phyloP scores from a whole-genome alignment of 805 yeast genomes.

The Yarrowia osloensis region DNA sequence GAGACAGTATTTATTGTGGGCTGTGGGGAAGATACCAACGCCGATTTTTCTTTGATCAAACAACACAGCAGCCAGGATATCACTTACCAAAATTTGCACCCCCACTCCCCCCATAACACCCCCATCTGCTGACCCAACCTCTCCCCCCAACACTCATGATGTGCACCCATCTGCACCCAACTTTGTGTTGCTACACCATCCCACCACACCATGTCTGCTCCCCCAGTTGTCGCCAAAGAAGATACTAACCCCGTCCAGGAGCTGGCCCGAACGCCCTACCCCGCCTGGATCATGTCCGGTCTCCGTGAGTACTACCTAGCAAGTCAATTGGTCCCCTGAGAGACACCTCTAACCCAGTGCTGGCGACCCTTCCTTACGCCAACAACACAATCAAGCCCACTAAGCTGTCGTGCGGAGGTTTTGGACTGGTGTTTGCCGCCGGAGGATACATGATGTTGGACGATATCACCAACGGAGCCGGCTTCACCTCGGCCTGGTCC shows the following conservation, averaged over 20 bases:
- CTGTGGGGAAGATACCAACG: too few relatives aligned
- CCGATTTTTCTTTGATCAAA: too few relatives aligned
- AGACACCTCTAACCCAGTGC: not conserved
- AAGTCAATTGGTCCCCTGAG: too few relatives aligned
- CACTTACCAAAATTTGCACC: not conserved
- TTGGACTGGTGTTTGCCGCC: slow-evolving; percentile 38
- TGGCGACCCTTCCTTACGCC: slow-evolving; percentile 14
- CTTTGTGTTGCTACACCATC: not conserved
- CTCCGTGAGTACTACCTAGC: slow-evolving; percentile 21
- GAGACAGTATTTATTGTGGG: not conserved
- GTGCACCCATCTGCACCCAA: not conserved
- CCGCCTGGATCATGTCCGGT: slow-evolving; percentile 31
- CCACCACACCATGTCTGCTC: not conserved
- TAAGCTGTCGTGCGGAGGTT: slow-evolving; percentile 33
- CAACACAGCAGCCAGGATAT: not conserved
- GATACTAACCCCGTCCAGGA: slow-evolving; percentile 26
- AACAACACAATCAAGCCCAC: slow-evolving; percentile 15
- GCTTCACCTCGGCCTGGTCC: slow-evolving; percentile 79
- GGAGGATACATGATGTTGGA: slow-evolving; percentile 61
- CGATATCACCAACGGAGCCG: slow-evolving; percentile 77
- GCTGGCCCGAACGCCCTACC: slow-evolving; percentile 29
- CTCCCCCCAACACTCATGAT: not conserved
- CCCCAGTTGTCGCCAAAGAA: not conserved
- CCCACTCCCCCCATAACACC: not conserved
- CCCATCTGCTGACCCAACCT: not conserved